Conservation (phyloP, 352 stramenopile genomes). For the Bremia lactucae region DNA sequence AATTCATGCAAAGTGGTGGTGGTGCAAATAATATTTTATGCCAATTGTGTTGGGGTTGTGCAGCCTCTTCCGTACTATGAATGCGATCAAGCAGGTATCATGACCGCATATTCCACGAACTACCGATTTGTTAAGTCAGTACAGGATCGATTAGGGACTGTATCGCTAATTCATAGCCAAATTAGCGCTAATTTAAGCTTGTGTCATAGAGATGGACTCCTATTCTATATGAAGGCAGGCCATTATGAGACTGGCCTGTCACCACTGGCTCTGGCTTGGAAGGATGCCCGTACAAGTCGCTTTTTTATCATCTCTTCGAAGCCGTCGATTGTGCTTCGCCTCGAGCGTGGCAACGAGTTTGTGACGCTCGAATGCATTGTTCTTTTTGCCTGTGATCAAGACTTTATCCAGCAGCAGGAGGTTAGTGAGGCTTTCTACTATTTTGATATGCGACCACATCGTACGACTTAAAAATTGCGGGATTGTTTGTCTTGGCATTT, state of each 20-base stretch:
- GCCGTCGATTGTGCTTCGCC: constrained; percentile 56
- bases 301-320: constrained; percentile 70
- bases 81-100: constrained; percentile 66
- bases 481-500: neutral
- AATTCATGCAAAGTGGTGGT: neutral
- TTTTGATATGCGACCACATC: neutral
- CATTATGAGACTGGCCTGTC: constrained; percentile 86
- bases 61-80: constrained; percentile 82
- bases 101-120: constrained; percentile 60
- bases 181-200: neutral
- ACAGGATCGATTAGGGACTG: neutral
- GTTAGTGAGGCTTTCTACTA: constrained; percentile 13
- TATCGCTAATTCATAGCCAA: neutral
- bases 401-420: constrained; percentile 55
- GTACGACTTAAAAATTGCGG: too few relatives aligned
- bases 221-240: constrained; percentile 85
- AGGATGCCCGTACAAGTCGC: constrained; percentile 74
- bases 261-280: constrained; percentile 84
- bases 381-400: constrained; percentile 32
- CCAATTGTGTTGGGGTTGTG: neutral
- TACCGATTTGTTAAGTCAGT: constrained; percentile 82
- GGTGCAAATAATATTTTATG: neutral
- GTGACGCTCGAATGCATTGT: constrained; percentile 62
- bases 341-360: constrained; percentile 42
- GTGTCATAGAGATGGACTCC: constrained; percentile 61